Base-by-base conservation (phyloP, 2,329 filamentous ascomycete genomes). In the Beauveria brongniartii region DNA sequence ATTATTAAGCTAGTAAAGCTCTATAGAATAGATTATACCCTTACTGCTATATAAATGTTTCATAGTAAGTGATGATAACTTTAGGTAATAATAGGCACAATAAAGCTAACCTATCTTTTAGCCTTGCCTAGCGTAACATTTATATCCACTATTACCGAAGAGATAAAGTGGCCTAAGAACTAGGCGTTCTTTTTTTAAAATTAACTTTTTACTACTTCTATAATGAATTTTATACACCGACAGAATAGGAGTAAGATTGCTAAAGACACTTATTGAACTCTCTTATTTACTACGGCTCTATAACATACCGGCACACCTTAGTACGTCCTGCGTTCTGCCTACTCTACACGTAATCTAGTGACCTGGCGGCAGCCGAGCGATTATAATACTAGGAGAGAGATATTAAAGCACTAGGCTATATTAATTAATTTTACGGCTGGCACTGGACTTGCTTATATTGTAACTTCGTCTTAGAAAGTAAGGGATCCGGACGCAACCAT, bases 191-290 rank as follows among this genome's bases (percentile, higher is more conserved):
- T 26, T 37, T 44, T 12, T 59, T 22, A 8, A 28, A 5, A 9
- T 24, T 59, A 10, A 41, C 30, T n/a, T 59, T 59, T 43, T 59
- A 47, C 37, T 59, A 59, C 47, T 59, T 59, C 26, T 59, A 37
- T 34, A 41, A 40, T 20, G 56, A 59, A 20, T 59, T 59, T 30
- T 59, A 52, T 37, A 59, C 47, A 7, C 28, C 44, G 24, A 41
- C 30, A 6, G 46, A 59, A 37, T 59, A 37, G 56, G 47, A 51
- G 44, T 26, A 48, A 40, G 55, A 58, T 46, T 58, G 44, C 28
- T 12, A 24, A n/a, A 44, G 44, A 37, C 47, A 59, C 53, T 26
- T 59, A 14, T 59, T 47, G 6, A 28, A 10, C 2, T 14, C 30
- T 5, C 22, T 59, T 24, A 22, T 37, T 47, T 34, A 52, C 44